Evolutionary conservation across 1,284 basidiomycete genomes (phyloP).

Genomic region (Tilletia indica): DNA sequence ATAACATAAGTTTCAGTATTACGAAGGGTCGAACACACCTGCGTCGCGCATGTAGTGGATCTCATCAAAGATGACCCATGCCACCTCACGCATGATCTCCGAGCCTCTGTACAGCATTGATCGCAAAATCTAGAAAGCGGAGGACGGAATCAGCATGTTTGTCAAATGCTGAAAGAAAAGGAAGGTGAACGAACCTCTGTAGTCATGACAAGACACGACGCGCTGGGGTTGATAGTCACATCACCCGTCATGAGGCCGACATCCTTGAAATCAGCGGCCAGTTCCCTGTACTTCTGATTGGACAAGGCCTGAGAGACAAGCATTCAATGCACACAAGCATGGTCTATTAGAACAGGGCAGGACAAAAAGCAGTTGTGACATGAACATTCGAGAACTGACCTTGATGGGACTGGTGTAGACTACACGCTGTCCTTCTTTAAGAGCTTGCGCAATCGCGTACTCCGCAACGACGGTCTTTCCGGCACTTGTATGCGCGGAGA

Average conservation of each 20-base stretch:
- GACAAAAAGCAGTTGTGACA: background rate
- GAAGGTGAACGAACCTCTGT: constrained; percentile 70
- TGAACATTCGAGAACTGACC: constrained; percentile 61
- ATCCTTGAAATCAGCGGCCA: constrained; percentile 93
- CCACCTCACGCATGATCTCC: constrained; percentile 98
- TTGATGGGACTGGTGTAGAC: constrained; percentile 99
- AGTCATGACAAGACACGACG: constrained; percentile 97
- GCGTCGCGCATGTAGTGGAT: constrained; percentile 99
- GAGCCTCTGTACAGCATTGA: constrained; percentile 99
- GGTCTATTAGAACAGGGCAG: background rate
- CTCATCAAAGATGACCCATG: constrained; percentile 99
- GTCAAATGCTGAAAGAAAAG: background rate
- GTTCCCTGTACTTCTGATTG: constrained; percentile 98
- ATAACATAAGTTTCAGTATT: background rate
- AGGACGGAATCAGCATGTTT: background rate
- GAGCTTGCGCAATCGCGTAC: constrained; percentile 95
- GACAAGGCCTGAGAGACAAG: constrained; percentile 64
- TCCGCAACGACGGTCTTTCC: constrained; percentile 99
- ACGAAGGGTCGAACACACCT: constrained; percentile 46
- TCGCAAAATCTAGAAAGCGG: constrained; percentile 74
- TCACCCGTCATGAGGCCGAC: constrained; percentile 99
- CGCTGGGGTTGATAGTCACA: constrained; percentile 97
- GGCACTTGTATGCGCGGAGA: constrained; percentile 97
- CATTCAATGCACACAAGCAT: no score
- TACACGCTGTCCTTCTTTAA: constrained; percentile 87